Evolutionary conservation across 352 stramenopile species (phyloP).

Genomic region (Phytophthora citrophthora): DNA sequence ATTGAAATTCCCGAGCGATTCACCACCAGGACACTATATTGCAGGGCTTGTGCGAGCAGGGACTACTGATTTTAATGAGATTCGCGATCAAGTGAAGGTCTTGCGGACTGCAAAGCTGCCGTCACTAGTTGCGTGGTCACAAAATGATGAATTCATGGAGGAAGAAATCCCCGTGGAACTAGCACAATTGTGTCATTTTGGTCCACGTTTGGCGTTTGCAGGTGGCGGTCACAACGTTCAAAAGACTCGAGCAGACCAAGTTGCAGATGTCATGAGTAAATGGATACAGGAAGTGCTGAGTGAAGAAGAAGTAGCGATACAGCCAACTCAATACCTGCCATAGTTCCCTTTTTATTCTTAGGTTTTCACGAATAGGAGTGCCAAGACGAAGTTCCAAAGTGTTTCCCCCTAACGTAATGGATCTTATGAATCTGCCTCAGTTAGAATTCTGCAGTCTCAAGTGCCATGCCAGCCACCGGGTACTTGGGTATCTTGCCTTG

Average conservation of each 20-base stretch:
- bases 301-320: conserved; percentile 1
- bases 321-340: conserved; percentile 9
- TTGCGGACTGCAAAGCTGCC: conserved; percentile 27
- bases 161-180: conserved; percentile 47
- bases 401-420: background rate
- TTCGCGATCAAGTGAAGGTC: conserved; percentile 40
- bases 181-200: conserved; percentile 28
- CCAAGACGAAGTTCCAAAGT: background rate
- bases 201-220: conserved; percentile 45
- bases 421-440: conserved; percentile 1
- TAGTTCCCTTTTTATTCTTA: conserved; percentile 19
- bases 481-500: conserved; percentile 19
- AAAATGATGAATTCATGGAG: conserved; percentile 61
- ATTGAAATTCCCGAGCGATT: conserved; percentile 35
- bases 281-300: conserved; percentile 35
- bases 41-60: conserved; percentile 47
- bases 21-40: conserved; percentile 41
- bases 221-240: conserved; percentile 66
- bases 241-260: conserved; percentile 52
- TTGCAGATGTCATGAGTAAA: conserved; percentile 26
- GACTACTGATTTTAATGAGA: conserved; percentile 49
- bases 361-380: conserved; percentile 8
- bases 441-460: background rate
- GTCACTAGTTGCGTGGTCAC: conserved; percentile 50
- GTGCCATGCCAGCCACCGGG: conserved; percentile 6